Evolutionary conservation across 495 filamentous ascomycete species (phyloP), one percentile per base, ranked within the genome.

Genomic region (Penicillium macrosclerotiorum): DNA sequence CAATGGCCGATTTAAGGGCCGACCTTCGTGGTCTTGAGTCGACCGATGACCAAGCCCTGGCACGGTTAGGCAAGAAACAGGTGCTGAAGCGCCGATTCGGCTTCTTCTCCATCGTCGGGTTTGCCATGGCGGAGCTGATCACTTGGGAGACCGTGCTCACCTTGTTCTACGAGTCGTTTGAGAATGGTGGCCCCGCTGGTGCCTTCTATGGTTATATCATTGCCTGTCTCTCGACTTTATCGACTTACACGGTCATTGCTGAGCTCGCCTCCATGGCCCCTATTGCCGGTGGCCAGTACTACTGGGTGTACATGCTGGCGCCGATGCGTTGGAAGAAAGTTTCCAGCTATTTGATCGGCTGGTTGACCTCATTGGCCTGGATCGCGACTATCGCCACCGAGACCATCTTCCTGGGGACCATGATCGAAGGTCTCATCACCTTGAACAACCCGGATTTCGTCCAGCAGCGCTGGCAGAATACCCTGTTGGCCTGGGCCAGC

Each of bases 171-270:
- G 46, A 64, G 25, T 52, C 47, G 3, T 55, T 65, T 3, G 47
- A 60, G 11, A 72, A 68, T 49, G 75, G 71, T 5, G 76, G 76
- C 2, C 69, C 75, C 0, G 71, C 62, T 1, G 74, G 70, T 4
- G 66, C 78, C 0, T 49, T 75, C 9, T 78, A 71, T 59, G 70
- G 70, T 4, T 80, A 73, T 44, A 45, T 80, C 1, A 67, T 78
- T 42, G 63, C 62, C 22, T 77, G 72, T 67, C 48, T 71, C 4
- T 72, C 71, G 7, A 71, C 67, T 1, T 51, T 74, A 11, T 76
- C 70, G 0, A 63, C 71, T 1, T 76, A 69, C 46, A 66, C 64
- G 0, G 62, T 67, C 8, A 63, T 78, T 24, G 58, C 67, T n/a
- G 76, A 78, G 51, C 45, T 78, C 42, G 67, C 71, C 4, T 78